Base-by-base conservation (phyloP, 139 green algal genomes). In the Chlamydomonas schloesseri region DNA sequence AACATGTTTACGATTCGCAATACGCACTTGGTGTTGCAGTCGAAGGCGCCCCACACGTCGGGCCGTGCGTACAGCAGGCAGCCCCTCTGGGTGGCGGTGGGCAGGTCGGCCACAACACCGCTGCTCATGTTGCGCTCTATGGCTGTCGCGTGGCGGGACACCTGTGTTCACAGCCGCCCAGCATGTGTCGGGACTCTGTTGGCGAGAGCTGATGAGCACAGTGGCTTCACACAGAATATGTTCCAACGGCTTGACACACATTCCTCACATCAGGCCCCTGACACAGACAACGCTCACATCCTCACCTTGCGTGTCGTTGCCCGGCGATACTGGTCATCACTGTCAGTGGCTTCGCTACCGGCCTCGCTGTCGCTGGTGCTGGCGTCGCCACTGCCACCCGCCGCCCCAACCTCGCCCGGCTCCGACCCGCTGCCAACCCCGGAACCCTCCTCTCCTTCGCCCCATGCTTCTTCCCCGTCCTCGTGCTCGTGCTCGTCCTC, bases 51-150 rank as follows among this genome's bases (percentile, higher is more conserved):
- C 29, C 78, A 74, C 0, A 4, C 28, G 28, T 73, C 78, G 3
- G 78, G 78, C 18, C 65, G 17, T 0, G 64, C 42, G 64, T 84
- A 73, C 64, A 84, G 26, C 29, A 74, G 18, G 24, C 62, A 84
- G 29, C 78, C 78, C 6, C 62, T 65, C 46, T 74, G 77, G 13
- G 57, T 33, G 15, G 78, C 62, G 10, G n/a, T 67, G 17, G 29
- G 10, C 21, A 74, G 57, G 29, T 74, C 78, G 3, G 36, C 0
- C 42, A 29, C 50, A 0, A 53, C 64, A 26, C 64, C 33, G 2
- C 21, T 36, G 4, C 29, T 11, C 76, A 82, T 57, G 33, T 15
- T 21, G 11, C 37, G 18, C 62, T 74, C 78, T 1, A 36, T 1
- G 8, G 29, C 17, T 1, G 42, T 1, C 5, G 64, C 78, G 8